Evolutionary conservation across 345 rosid species (phyloP).

Genomic region (Euphorbia pulcherrima): DNA sequence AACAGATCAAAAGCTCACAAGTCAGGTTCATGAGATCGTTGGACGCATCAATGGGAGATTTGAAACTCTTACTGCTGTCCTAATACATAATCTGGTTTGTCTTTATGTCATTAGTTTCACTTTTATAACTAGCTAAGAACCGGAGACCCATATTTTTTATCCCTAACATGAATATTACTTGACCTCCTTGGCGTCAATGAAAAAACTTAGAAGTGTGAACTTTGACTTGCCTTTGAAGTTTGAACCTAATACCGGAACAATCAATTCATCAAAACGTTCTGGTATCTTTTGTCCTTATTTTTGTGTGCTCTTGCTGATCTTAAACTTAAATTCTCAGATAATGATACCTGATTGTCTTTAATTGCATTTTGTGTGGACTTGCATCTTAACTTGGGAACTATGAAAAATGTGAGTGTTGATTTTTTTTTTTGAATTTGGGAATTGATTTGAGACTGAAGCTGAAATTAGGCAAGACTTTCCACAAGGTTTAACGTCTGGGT

Average conservation of each 20-base stretch:
- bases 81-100: conserved; percentile 93
- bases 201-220: not conserved
- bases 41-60: conserved; percentile 99
- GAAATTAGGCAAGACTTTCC: not conserved
- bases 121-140: not conserved
- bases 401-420: no score
- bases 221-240: not conserved
- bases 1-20: conserved; percentile 97
- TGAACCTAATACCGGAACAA: not conserved
- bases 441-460: not conserved
- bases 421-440: not conserved
- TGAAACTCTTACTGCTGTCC: conserved; percentile 90
- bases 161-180: not conserved
- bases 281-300: not conserved
- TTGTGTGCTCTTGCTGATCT: not conserved
- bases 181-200: not conserved
- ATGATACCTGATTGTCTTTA: not conserved
- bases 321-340: not conserved
- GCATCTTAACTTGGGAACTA: not conserved
- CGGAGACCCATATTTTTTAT: no score
- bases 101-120: conserved; percentile 4
- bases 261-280: not conserved
- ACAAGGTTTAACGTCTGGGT: not conserved
- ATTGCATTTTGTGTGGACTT: not conserved
- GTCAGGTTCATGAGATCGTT: conserved; percentile 99